Percentiles rank a stretch among this genome's conserved stretches.
Evolutionary conservation across 768 basidiomycete species (phyloP).

Genomic region (Cytidiella melzeri): DNA sequence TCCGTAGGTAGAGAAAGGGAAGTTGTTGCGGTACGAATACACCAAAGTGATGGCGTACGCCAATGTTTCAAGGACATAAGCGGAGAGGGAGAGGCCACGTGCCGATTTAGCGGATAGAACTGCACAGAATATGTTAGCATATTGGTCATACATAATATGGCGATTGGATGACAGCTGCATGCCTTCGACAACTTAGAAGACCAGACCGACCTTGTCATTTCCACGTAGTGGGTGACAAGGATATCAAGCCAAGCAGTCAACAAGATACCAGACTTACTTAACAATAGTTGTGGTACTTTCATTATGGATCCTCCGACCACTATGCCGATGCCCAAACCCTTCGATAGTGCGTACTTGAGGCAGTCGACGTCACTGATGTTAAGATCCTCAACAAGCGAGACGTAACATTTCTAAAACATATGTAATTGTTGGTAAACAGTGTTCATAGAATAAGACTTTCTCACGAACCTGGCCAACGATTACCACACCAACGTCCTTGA

Average conservation of each 20-base stretch:
- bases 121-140: conserved; percentile 24
- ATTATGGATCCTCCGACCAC: conserved; percentile 91
- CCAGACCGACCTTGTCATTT: neutral
- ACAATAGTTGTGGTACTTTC: conserved; percentile 91
- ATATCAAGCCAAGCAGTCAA: neutral
- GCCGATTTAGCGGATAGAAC: conserved; percentile 73
- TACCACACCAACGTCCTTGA: conserved; percentile 74
- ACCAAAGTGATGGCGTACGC: conserved; percentile 85
- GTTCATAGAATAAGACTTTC: neutral
- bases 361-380: conserved; percentile 73
- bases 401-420: conserved; percentile 73
- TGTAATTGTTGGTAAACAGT: neutral
- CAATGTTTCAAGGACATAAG: conserved; percentile 87
- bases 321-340: conserved; percentile 88
- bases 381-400: conserved; percentile 81
- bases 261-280: conserved; percentile 48
- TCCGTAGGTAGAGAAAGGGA: conserved; percentile 97
- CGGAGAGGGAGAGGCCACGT: conserved; percentile 78
- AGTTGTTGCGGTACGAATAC: conserved; percentile 79
- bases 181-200: no score
- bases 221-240: no score
- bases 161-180: neutral
- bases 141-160: neutral
- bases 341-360: conserved; percentile 87
- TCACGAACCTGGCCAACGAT: conserved; percentile 73